Evolutionary conservation across 495 filamentous ascomycete species (phyloP), one percentile per base, ranked within the genome.

Genomic region (Staphylotrichum tortipilum): DNA sequence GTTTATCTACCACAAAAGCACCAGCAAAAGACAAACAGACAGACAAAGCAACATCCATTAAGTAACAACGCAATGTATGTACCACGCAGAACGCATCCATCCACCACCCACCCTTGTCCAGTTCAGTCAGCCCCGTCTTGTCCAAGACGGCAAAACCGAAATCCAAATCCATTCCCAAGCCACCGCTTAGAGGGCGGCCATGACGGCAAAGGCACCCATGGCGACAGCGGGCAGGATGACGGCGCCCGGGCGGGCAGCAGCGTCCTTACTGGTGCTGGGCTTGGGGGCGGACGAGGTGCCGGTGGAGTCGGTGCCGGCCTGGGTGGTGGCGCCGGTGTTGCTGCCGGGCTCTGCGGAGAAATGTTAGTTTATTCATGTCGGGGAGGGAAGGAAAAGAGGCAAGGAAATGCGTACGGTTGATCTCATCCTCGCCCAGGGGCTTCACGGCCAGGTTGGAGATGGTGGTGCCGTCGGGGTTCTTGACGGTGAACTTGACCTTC

Each of bases 391-490:
- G n/a, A 14, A 52, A 28, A 49, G 7, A 28, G 43, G n/a, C 14
- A 24, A 36, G 29, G 12, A n/a, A 7, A 6, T n/a, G 54, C 60
- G 6, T 51, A 66, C 64, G 10, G 60, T 76, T 75, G 39, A 57
- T 47, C 44, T 51, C 58, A 41, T 72, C 69, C 29, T 69, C 62
- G 19, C 59, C 53, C 5, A 76, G 61, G 35, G 66, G 64, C 62
- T 68, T 68, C 51, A 75, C 71, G 12, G 57, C 62, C 14, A 76
- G 64, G 53, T 54, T 49, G 15, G 39, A 45, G 42, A 76, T 44
- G 23, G 50, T 37, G 33, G 46, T 64, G 41, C 70, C 72, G 49
- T 72, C 60, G 34, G 63, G 55, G 57, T 70, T 67, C 41, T 59
- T 62, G 48, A 74, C 69, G 9, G 54, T 40, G 45, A 65, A 57